Evolutionary conservation across 768 basidiomycete species (phyloP).

Genomic region (Calocybe cyanea): DNA sequence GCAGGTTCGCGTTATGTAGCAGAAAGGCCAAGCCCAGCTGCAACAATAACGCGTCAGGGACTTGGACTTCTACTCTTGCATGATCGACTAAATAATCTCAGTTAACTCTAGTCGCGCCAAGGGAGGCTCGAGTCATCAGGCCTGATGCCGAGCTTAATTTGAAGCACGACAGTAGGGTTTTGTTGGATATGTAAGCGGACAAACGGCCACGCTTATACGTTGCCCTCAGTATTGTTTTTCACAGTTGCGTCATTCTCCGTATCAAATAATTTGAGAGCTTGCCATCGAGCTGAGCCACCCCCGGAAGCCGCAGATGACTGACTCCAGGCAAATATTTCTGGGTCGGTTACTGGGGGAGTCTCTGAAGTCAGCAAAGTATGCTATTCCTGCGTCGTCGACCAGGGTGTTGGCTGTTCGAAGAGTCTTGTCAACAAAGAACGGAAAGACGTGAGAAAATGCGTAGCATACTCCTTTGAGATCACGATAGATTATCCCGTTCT

Average conservation of each 20-base stretch:
- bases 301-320: background rate
- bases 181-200: background rate
- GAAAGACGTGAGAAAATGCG: background rate
- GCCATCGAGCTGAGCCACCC: too few species aligned
- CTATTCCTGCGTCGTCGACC: background rate
- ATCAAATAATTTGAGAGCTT: too few species aligned
- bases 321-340: background rate
- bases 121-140: too few species aligned
- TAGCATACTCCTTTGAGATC: slow-evolving; percentile 9
- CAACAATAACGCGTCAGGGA: too few species aligned
- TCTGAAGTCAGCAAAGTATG: background rate
- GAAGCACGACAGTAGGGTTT: background rate
- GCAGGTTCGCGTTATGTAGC: too few species aligned
- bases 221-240: slow-evolving; percentile 1
- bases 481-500: slow-evolving; percentile 7
- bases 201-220: slow-evolving; percentile 8
- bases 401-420: slow-evolving; percentile 8
- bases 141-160: background rate
- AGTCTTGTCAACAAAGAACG: background rate
- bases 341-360: too few species aligned
- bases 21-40: too few species aligned
- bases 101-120: too few species aligned
- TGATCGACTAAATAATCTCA: too few species aligned
- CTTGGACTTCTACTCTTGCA: too few species aligned
- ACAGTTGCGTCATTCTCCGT: too few species aligned